Evolutionary conservation across 371 early-diverging fungal species (phyloP), one percentile per base, ranked within the genome.

Genomic region (Mucor racemosus): DNA sequence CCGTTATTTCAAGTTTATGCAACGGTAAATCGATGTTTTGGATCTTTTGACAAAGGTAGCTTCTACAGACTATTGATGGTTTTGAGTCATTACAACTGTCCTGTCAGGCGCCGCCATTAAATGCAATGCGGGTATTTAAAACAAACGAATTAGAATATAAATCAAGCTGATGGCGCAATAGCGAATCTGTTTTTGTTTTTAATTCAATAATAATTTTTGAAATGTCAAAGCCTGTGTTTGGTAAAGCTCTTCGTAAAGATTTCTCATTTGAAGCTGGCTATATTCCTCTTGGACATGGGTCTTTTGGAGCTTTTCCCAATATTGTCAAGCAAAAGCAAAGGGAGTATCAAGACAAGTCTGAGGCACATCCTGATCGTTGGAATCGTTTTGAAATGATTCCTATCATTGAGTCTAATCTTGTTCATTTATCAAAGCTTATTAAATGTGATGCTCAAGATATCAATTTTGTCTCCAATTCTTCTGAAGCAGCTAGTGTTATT

Each of bases 271-370:
- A 78, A 4, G 68, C 75, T 34, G 71, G 68, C 26, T 79, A 74
- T 42, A 71, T 77, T 5, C 80, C 81, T 62, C 64, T 80, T 58
- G 78, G 76, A 46, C 80, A 81, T 63, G 84, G 84, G 0, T 76
- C 82, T 1, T 76, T 60, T 58, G 84, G 84, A 62, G 21, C 60
- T 17, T 65, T 67, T 44, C 76, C 76, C 31, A 57, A 56, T 4
- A 41, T n/a, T 0, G 31, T 76, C 7, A 64, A 41, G 15, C 48
- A 57, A 26, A 19, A 48, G 14, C 7, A 69, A 0, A 55, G 60
- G 13, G 57, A 69, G 21, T 69, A 54, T 15, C 66, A 67, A 13
- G 63, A 69, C 13, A 48, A 54, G 11, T 58, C 62, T 7, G 73
- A 73, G 53, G 21, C 33, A 4, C 62, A 73, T 6, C 73, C 73